Conservation (phyloP, 139 green algal species). For the Tetratostichococcus sp. region DNA sequence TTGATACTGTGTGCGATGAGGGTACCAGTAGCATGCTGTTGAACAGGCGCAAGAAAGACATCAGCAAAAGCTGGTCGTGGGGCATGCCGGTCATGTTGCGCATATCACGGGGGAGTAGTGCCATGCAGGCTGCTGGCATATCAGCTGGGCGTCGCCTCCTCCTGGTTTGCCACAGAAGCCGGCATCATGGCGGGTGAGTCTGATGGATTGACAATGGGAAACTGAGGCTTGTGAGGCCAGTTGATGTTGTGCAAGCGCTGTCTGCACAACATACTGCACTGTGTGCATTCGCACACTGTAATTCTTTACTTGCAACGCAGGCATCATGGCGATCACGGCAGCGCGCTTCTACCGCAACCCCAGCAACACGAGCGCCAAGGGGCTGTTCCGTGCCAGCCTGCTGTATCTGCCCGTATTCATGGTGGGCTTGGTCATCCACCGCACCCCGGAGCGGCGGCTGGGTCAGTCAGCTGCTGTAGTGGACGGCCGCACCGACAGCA, state of each 20-base stretch:
- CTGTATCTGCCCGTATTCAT: constrained; percentile 91
- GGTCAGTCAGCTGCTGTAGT: constrained; percentile 25
- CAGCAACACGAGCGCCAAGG: constrained; percentile 53
- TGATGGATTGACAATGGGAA: no score
- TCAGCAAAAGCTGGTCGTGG: no score
- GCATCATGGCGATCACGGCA: constrained; percentile 57
- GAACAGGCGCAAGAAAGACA: no score
- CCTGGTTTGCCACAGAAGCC: constrained; percentile 75
- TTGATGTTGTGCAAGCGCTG: no score
- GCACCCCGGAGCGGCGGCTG: constrained; percentile 40
- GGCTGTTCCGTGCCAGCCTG: constrained; percentile 83
- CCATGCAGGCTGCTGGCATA: constrained; percentile 43
- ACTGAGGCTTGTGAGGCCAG: no score
- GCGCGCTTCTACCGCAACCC: constrained; percentile 66
- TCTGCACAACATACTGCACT: background rate
- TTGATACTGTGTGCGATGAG: no score
- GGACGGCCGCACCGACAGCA: background rate
- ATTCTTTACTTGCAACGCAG: constrained; percentile 10
- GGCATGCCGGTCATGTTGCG: no score
- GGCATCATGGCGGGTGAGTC: constrained; percentile 26
- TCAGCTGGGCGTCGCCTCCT: constrained; percentile 58
- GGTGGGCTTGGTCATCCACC: constrained; percentile 72
- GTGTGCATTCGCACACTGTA: background rate
- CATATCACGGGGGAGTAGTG: no score
- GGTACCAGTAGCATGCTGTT: no score